Conservation (phyloP, 1,284 basidiomycete species). For the Sporisorium graminicola region DNA sequence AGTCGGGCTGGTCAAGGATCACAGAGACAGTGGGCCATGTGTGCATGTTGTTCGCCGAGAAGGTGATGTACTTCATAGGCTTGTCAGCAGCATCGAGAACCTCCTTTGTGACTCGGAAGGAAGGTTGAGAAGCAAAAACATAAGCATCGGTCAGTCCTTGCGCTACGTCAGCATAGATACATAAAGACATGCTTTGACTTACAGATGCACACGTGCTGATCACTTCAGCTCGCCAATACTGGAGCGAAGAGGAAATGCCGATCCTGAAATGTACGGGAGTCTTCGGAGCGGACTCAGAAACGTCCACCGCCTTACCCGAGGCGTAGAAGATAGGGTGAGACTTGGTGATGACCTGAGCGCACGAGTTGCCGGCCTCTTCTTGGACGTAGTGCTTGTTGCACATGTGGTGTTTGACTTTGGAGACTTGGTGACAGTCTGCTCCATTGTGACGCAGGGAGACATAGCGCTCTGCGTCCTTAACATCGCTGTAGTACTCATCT, state of each 20-base stretch:
- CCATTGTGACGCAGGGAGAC: constrained; percentile 16
- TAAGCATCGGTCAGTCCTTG: background rate
- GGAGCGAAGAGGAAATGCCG: background rate
- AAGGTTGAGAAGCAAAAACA: background rate
- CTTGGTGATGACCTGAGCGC: constrained; percentile 14
- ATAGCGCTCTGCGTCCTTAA: background rate
- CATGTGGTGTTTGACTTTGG: background rate
- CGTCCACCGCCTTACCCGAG: constrained; percentile 1
- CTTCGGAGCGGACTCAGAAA: background rate
- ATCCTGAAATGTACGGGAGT: constrained; percentile 10
- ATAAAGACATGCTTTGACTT: no score
- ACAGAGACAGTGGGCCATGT: constrained; percentile 5
- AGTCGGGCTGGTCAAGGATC: constrained; percentile 5
- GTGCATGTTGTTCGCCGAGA: constrained; percentile 1
- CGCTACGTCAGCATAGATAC: no score
- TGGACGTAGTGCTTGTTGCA: constrained; percentile 12
- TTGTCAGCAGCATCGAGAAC: background rate
- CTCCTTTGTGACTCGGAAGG: background rate
- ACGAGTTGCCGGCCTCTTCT: constrained; percentile 1
- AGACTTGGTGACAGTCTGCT: background rate
- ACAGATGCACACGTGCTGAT: constrained; percentile 5
- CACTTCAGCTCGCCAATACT: constrained; percentile 10
- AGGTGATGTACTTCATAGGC: constrained; percentile 1
- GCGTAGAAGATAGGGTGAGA: background rate
- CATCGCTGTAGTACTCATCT: background rate